Base-by-base conservation (phyloP, 805 yeast species). In the Suhomyces prunicola region DNA sequence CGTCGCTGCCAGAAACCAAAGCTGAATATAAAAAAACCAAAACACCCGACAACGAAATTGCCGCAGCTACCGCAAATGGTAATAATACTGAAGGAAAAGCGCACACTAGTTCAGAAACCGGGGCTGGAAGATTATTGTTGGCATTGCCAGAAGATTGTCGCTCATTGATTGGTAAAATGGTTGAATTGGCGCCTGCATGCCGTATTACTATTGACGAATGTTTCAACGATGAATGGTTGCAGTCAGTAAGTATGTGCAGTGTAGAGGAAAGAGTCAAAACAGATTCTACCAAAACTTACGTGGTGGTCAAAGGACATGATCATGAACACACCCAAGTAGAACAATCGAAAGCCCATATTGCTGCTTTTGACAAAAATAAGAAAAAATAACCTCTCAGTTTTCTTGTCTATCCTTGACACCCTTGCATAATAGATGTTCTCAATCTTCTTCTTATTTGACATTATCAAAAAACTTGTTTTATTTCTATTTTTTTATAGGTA, bases 281-380 rank as follows among this genome's bases (percentile, higher is more conserved):
- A 19, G 69, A 72, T 46, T 75, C 73, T 23, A 65, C 71, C 12
- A 53, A 73, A 40, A 68, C 73, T 50, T 69, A 65, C 63, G 73
- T 67, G 40, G 74, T 72, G 7, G 61, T 68, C 44, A 71, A 70
- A 33, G 82, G 84, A 19, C 69, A 74, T 6, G 85, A 84, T 62
- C 98, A 92, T 66, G 78, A 78, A 33, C 98, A 92, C 67, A 90
- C 97, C 1, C 83, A 82, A 58, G 97, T 92, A 48, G 97, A 91
- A 60, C 96, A 89, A 67, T 85, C 90, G 55, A 96, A 90, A 61
- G 98, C 98, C 0, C 98, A 92, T 68, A 92, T 92, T 72, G 97
- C 97, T 9, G 87, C 92, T 54, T 79, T 92, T 59, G 97, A 92
- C 66, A 88, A 85, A 76, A 88, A 85, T 66, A 92, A 89, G 73